phyloP scores from a whole-genome alignment of 106 monocot genomes.

The Dactylorhiza incarnata region DNA sequence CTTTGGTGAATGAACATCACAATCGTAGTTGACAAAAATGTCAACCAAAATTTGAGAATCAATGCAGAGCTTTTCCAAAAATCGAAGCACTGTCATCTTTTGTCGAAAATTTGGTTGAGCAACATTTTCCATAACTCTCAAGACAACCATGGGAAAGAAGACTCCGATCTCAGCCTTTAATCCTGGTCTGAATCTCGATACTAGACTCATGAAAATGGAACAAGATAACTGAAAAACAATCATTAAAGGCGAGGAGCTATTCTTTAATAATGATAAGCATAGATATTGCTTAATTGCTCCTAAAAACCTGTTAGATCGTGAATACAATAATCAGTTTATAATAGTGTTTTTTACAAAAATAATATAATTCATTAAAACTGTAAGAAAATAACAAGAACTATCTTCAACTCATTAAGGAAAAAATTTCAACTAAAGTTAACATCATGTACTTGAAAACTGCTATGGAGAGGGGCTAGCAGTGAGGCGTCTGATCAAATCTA shows the following conservation, averaged over 20 bases:
- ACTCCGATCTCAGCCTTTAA: conserved; percentile 93
- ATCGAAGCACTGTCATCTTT: conserved; percentile 84
- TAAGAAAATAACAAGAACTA: neutral
- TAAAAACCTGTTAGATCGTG: conserved; percentile 55
- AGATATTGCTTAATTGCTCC: conserved; percentile 93
- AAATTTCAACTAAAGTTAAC: neutral
- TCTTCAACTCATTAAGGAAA: neutral
- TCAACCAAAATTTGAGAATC: conserved; percentile 92
- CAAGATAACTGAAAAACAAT: conserved; percentile 95
- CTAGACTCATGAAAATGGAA: conserved; percentile 83
- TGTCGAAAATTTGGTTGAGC: conserved; percentile 88
- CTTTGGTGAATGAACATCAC: conserved; percentile 86
- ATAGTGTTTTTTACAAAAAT: neutral
- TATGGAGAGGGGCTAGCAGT: neutral
- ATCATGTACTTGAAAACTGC: neutral
- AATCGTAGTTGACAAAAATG: conserved; percentile 87
- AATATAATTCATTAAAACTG: neutral
- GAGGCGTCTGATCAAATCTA: too few relatives aligned
- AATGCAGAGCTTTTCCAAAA: conserved; percentile 70
- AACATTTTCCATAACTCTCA: conserved; percentile 89
- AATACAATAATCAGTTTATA: conserved; percentile 11
- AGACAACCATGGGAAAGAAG: conserved; percentile 91
- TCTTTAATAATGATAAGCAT: conserved; percentile 86
- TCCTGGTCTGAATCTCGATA: conserved; percentile 84
- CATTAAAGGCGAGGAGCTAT: conserved; percentile 71